A percentile compares a stretch with the other conserved stretches of the same genome.
Evolutionary conservation across 768 basidiomycete genomes (phyloP).

Genomic region (Cystobasidiopsis lactophilus): DNA sequence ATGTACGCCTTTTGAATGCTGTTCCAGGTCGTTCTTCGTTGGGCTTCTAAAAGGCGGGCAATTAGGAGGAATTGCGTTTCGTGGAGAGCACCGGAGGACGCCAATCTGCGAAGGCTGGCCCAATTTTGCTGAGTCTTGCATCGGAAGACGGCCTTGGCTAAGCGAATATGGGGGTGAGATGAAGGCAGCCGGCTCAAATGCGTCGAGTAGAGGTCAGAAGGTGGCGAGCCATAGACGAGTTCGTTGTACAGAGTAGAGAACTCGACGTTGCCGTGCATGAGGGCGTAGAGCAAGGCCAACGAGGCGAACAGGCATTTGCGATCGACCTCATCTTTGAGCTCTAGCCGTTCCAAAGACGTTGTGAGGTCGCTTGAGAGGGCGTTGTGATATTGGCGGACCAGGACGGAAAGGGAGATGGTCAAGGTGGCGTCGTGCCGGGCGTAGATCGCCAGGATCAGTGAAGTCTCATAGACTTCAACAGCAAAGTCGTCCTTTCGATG

Average conservation of each 20-base stretch:
- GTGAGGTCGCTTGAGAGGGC: not conserved
- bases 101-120: not conserved
- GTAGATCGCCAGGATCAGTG: slow-evolving; percentile 4
- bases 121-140: not conserved
- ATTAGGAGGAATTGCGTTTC: slow-evolving; percentile 4
- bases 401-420: slow-evolving; percentile 4
- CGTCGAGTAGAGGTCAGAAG: not conserved
- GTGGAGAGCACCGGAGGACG: not conserved
- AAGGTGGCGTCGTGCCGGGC: slow-evolving; percentile 3
- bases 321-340: not conserved
- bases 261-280: slow-evolving; percentile 1
- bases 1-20: too few species aligned
- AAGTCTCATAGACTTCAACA: slow-evolving; percentile 10
- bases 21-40: too few species aligned
- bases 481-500: slow-evolving; percentile 6
- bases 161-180: not conserved
- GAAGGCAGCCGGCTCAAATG: not conserved
- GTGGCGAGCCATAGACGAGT: not conserved
- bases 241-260: not conserved
- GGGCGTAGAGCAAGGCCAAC: slow-evolving; percentile 5
- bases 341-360: too few species aligned
- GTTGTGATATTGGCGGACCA: not conserved
- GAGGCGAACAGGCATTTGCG: not conserved
- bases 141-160: slow-evolving; percentile 1
- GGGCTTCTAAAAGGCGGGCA: not conserved